Evolutionary conservation across 2,329 filamentous ascomycete genomes (phyloP).

Genomic region (Hymenoscyphus fructigenus): DNA sequence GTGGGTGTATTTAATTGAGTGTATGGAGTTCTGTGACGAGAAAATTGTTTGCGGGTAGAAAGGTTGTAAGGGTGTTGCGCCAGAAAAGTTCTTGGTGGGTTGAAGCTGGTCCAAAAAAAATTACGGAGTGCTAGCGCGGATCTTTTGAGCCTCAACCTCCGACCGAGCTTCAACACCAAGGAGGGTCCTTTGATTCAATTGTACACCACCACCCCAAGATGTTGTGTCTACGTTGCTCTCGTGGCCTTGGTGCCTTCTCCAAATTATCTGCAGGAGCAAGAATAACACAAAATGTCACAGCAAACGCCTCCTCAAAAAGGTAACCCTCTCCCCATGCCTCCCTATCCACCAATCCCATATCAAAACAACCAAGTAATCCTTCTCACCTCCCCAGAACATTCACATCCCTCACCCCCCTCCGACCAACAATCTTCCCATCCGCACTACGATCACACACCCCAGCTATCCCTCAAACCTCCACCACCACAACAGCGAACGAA

Average conservation of each 20-base stretch:
- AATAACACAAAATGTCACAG: slow-evolving; percentile 10
- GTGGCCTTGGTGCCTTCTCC: slow-evolving; percentile 24
- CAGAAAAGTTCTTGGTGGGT: slow-evolving; percentile 1
- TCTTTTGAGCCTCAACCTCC: neutral
- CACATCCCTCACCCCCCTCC: slow-evolving; percentile 32
- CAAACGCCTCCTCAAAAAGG: slow-evolving; percentile 26
- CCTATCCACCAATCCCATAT: slow-evolving; percentile 2
- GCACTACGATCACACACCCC: slow-evolving; percentile 3
- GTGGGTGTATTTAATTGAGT: neutral
- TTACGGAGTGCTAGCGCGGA: neutral
- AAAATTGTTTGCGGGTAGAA: neutral
- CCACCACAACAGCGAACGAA: slow-evolving; percentile 6
- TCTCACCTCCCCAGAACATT: slow-evolving; percentile 29
- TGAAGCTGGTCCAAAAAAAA: neutral
- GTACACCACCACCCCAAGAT: slow-evolving; percentile 23
- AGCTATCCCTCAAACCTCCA: neutral
- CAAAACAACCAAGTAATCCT: slow-evolving; percentile 8
- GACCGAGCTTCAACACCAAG: slow-evolving; percentile 5
- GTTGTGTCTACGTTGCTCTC: slow-evolving; percentile 33
- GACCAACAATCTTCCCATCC: slow-evolving; percentile 31
- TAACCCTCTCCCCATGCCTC: slow-evolving; percentile 8
- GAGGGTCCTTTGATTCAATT: neutral
- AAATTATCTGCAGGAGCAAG: slow-evolving; percentile 17
- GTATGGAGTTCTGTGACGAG: neutral
- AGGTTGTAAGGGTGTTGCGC: neutral